A percentile compares a stretch with the other conserved stretches of the same genome.
These are phyloP conservation scores for Pseudisothecium myosuroides DNA, from an alignment of 225 moss, liverwort and hornwort genomes.

Conservation along the genomic window DNA sequence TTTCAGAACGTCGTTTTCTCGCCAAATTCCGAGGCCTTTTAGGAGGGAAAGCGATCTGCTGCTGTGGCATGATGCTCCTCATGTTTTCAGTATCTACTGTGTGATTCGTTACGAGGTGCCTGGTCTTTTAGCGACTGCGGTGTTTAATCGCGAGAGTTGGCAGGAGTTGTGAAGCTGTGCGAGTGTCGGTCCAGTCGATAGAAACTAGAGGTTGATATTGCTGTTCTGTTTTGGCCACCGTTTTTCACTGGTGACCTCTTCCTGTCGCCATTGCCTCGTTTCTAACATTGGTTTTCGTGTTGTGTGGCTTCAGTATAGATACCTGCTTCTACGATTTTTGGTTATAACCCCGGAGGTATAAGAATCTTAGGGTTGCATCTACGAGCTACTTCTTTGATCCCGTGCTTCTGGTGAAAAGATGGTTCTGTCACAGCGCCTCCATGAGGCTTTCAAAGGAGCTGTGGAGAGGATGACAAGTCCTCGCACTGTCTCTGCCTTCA, in stretches of 20 bases:
- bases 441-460: conserved; percentile 96
- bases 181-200: neutral
- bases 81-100: neutral
- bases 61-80: neutral
- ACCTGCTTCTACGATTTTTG: neutral
- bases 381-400: neutral
- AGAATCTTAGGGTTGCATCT: neutral
- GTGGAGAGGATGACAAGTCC: conserved; percentile 95
- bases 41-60: neutral
- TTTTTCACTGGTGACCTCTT: neutral
- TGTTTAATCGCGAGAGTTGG: neutral
- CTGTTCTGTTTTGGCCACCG: neutral
- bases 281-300: neutral
- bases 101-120: neutral
- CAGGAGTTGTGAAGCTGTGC: neutral
- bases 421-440: conserved; percentile 87
- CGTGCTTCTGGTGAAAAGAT: conserved; percentile 24
- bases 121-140: neutral
- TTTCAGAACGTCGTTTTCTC: neutral
- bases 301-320: neutral
- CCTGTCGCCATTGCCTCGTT: neutral
- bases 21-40: neutral
- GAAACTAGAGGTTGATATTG: neutral
- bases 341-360: neutral
- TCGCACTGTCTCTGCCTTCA: conserved; percentile 95